Evolutionary conservation across 2,329 filamentous ascomycete species (phyloP).

Genomic region (Hortaea werneckii): DNA sequence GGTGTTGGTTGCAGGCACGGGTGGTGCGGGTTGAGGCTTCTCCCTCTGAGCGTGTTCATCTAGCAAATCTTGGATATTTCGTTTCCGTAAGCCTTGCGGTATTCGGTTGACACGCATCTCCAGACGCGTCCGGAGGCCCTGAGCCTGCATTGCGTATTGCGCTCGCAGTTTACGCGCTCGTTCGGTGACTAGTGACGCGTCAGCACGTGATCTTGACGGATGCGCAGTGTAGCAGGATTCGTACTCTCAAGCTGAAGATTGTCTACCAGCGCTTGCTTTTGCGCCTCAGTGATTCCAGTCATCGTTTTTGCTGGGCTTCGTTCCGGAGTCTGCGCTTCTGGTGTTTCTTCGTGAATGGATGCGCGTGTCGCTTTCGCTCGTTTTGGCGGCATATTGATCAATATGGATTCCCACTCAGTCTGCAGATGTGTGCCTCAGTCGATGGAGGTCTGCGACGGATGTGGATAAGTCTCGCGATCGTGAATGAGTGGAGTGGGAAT

Average conservation of each 20-base stretch:
- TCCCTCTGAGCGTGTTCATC: slow-evolving; percentile 37
- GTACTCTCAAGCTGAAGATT: slow-evolving; percentile 82
- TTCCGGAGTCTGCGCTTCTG: slow-evolving; percentile 11
- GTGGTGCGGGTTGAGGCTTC: slow-evolving; percentile 14
- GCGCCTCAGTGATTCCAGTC: slow-evolving; percentile 34
- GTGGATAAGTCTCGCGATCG: no score
- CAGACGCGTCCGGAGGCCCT: slow-evolving; percentile 73
- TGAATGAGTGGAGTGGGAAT: background rate
- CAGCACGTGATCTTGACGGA: slow-evolving; percentile 5
- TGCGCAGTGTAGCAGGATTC: slow-evolving; percentile 9
- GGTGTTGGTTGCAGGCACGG: slow-evolving; percentile 8
- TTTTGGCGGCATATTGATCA: slow-evolving; percentile 5
- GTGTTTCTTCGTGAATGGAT: slow-evolving; percentile 1
- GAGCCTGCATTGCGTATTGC: slow-evolving; percentile 80
- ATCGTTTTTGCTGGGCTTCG: slow-evolving; percentile 14
- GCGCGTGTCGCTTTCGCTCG: slow-evolving; percentile 2
- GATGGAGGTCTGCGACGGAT: no score
- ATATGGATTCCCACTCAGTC: no score
- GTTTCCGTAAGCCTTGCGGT: slow-evolving; percentile 64
- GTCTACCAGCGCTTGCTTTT: slow-evolving; percentile 81
- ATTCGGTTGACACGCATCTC: slow-evolving; percentile 92
- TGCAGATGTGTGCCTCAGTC: background rate
- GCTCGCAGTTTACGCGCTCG: slow-evolving; percentile 77
- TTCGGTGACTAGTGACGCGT: slow-evolving; percentile 58
- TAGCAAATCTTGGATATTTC: slow-evolving; percentile 72